These are phyloP conservation scores for Pseudocercospora eumusae DNA, from an alignment of 2,329 filamentous ascomycete species.

Conservation along the genomic window DNA sequence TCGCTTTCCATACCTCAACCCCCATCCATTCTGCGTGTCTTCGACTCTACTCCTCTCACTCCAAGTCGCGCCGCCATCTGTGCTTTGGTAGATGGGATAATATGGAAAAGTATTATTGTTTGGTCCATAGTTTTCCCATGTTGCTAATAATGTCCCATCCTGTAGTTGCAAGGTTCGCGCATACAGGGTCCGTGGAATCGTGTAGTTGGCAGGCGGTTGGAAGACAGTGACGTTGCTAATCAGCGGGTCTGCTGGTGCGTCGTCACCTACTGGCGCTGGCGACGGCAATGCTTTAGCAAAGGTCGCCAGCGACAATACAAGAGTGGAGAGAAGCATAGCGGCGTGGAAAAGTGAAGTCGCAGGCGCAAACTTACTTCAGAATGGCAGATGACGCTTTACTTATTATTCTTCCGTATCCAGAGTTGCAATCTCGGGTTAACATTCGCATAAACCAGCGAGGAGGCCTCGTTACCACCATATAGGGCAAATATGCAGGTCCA, in stretches of 20 bases:
- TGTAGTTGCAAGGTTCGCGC: conserved; percentile 52
- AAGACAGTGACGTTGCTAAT: conserved; percentile 32
- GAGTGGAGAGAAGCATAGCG: conserved; percentile 13
- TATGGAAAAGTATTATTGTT: conserved; percentile 45
- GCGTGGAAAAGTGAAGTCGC: not conserved
- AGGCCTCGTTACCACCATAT: not conserved
- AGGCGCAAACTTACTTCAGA: conserved; percentile 12
- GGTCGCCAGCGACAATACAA: conserved; percentile 13
- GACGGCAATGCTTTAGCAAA: conserved; percentile 11
- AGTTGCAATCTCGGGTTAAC: not conserved
- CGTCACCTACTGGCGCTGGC: not conserved
- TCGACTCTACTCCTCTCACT: conserved; percentile 62
- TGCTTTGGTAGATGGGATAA: conserved; percentile 52
- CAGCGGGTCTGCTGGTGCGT: conserved; percentile 1
- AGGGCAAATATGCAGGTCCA: not conserved
- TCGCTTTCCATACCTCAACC: conserved; percentile 46
- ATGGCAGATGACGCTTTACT: not conserved
- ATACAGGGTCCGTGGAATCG: conserved; percentile 50
- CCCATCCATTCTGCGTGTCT: conserved; percentile 65
- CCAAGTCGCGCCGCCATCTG: conserved; percentile 58
- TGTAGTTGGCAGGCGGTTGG: conserved; percentile 33
- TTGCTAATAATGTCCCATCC: conserved; percentile 49
- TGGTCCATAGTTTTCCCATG: conserved; percentile 58
- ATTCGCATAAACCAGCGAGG: not conserved
- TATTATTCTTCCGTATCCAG: conserved; percentile 10